A percentile compares a stretch with the other conserved stretches of the same genome.
Evolutionary conservation across 177 flowering plant genomes (phyloP).

Genomic region (Vitis hybrid): DNA sequence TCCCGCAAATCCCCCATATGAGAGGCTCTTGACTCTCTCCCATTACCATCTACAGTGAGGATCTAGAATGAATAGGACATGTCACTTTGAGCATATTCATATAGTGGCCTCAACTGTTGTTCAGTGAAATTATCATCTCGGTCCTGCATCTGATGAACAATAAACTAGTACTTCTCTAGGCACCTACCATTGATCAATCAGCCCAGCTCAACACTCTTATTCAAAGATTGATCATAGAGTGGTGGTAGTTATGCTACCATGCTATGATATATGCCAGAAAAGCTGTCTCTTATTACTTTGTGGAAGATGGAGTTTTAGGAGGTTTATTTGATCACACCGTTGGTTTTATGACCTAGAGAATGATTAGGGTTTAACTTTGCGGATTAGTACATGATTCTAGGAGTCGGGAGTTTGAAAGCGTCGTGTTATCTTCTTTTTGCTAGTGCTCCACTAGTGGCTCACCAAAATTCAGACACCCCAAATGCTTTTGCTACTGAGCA

Average conservation of each 20-base stretch:
- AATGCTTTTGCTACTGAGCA: background rate
- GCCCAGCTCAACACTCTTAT: background rate
- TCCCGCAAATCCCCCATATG: background rate
- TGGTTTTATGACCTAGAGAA: conserved; percentile 21
- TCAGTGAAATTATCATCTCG: background rate
- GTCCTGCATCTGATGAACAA: background rate
- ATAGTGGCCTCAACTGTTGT: conserved; percentile 2
- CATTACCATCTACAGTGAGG: conserved; percentile 1
- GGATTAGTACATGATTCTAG: conserved; percentile 5
- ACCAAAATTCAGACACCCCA: conserved; percentile 17
- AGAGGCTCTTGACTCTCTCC: background rate
- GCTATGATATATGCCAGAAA: background rate
- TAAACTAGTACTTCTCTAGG: background rate
- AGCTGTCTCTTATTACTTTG: background rate
- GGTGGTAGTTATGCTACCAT: background rate
- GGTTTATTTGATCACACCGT: conserved; percentile 12
- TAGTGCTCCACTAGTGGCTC: conserved; percentile 31
- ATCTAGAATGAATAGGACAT: conserved; percentile 24
- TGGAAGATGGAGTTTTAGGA: conserved; percentile 5
- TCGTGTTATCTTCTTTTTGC: conserved; percentile 19
- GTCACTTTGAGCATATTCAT: conserved; percentile 14
- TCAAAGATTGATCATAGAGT: background rate
- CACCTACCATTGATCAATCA: background rate
- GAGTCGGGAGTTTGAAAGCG: conserved; percentile 15
- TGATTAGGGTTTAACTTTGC: conserved; percentile 11